Conservation (phyloP, 139 green algal species). For the Pleodorina starrii region DNA sequence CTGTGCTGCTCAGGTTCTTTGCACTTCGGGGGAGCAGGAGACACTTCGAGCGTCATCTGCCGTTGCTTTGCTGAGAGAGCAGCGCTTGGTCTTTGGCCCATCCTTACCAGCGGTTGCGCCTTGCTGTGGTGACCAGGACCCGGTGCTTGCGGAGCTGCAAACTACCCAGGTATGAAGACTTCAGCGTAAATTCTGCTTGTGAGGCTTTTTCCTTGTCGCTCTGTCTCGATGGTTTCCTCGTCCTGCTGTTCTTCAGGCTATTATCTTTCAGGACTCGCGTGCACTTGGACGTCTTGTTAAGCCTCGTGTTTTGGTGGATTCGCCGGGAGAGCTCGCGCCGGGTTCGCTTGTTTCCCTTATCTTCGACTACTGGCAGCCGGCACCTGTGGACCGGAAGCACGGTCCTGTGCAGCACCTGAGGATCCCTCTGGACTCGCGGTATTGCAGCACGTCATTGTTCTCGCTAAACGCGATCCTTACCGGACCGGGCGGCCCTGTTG, state of each 20-base stretch:
- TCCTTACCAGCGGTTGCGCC: not conserved
- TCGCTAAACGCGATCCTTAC: not conserved
- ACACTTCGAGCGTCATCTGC: not conserved
- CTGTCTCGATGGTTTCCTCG: not conserved
- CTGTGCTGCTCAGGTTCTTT: constrained; percentile 1
- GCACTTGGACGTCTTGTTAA: constrained; percentile 12
- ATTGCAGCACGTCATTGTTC: not conserved
- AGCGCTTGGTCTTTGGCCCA: constrained; percentile 21
- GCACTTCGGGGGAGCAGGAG: constrained; percentile 2
- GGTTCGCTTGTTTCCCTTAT: not conserved
- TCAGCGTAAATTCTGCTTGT: not conserved
- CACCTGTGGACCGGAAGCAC: constrained; percentile 14
- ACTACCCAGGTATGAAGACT: not conserved
- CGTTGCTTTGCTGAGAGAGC: not conserved
- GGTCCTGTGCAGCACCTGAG: constrained; percentile 18
- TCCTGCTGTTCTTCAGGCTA: not conserved
- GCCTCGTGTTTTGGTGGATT: constrained; percentile 1
- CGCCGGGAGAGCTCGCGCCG: not conserved
- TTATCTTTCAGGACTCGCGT: constrained; percentile 26
- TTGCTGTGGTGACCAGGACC: not conserved
- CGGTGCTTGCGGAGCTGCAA: not conserved
- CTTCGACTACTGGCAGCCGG: constrained; percentile 42
- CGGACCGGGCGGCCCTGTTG: not conserved
- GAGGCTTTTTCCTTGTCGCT: not conserved
- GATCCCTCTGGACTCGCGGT: not conserved